Percentiles rank a stretch among this genome's conserved stretches.
phyloP scores from a whole-genome alignment of 202 grass and related monocot species.

The Zizania palustris region DNA sequence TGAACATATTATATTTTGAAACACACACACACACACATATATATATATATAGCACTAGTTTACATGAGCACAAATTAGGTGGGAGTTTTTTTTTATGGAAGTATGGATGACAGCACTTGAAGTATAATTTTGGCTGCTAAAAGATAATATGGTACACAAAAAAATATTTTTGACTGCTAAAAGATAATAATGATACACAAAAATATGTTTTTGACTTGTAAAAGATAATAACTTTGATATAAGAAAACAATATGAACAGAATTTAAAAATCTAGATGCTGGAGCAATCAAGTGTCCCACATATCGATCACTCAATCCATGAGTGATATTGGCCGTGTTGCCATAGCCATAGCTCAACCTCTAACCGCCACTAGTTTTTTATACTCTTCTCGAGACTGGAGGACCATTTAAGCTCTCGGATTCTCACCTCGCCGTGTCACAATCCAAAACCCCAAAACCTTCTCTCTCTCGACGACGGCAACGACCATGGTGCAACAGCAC shows the following conservation, averaged over 20 bases:
- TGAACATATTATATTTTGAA: neutral
- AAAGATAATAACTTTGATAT: neutral
- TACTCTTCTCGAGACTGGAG: conserved; percentile 32
- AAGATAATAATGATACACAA: too few relatives aligned
- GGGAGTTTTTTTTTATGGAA: neutral
- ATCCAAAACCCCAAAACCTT: conserved; percentile 40
- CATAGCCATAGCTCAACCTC: conserved; percentile 41
- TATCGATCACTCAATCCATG: conserved; percentile 35
- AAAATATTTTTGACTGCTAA: neutral
- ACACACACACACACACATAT: too few relatives aligned
- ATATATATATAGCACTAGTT: neutral
- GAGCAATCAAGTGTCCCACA: conserved; percentile 31
- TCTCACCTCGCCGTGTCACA: neutral
- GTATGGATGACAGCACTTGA: neutral
- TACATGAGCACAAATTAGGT: neutral
- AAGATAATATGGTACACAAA: too few relatives aligned
- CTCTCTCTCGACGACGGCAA: neutral
- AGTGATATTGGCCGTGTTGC: conserved; percentile 27
- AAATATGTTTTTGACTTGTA: neutral
- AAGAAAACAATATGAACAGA: conserved; percentile 3
- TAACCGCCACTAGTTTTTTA: conserved; percentile 52
- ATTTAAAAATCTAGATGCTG: neutral
- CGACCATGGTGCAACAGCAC: conserved; percentile 60
- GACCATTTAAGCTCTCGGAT: conserved; percentile 36
- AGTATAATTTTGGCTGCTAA: neutral